Conservation (phyloP, 805 yeast genomes). For the Yamadazyma tumulicola region DNA sequence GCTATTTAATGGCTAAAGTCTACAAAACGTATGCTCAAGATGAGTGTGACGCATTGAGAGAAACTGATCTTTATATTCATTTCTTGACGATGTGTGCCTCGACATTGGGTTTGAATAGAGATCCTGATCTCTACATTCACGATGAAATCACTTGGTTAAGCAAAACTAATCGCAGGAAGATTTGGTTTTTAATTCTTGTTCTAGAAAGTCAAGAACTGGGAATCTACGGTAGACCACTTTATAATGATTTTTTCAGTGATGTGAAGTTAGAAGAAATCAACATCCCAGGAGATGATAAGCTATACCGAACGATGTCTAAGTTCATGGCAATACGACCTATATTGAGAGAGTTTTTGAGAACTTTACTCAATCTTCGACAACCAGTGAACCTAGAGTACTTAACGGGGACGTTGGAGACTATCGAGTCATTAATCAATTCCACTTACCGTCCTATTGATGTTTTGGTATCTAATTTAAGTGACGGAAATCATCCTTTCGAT, state of each 20-base stretch:
- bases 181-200: slow-evolving; percentile 10
- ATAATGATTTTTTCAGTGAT: slow-evolving; percentile 6
- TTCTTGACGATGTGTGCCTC: slow-evolving; percentile 37
- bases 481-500: not conserved
- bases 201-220: slow-evolving; percentile 10
- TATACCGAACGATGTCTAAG: slow-evolving; percentile 6
- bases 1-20: slow-evolving; percentile 52
- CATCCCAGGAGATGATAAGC: slow-evolving; percentile 7
- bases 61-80: slow-evolving; percentile 19
- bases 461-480: not conserved
- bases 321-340: slow-evolving; percentile 6
- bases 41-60: slow-evolving; percentile 41
- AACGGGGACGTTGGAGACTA: not conserved
- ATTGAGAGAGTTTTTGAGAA: slow-evolving; percentile 3
- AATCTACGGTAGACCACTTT: slow-evolving; percentile 9
- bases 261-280: slow-evolving; percentile 9
- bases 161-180: slow-evolving; percentile 10
- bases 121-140: slow-evolving; percentile 37
- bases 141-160: slow-evolving; percentile 9
- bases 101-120: slow-evolving; percentile 47
- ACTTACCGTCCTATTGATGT: not conserved
- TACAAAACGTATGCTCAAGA: slow-evolving; percentile 59
- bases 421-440: slow-evolving; percentile 1
- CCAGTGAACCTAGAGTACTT: slow-evolving; percentile 6
- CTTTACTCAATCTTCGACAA: slow-evolving; percentile 3